Conservation (phyloP, 2,329 filamentous ascomycete species). For the Xylariaceae sp. region DNA sequence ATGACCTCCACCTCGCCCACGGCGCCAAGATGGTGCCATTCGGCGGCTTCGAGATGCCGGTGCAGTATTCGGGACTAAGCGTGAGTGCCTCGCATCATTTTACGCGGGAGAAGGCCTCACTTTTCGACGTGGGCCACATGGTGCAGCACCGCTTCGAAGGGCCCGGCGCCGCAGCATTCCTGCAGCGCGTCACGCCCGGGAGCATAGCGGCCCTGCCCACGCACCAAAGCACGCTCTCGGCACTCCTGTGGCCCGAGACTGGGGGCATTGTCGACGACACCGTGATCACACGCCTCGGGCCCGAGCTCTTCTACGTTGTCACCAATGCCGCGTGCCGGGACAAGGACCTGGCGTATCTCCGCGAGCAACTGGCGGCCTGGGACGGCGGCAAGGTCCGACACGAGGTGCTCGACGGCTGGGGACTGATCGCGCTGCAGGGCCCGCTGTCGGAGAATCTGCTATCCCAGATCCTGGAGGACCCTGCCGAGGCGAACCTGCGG, state of each 20-base stretch:
- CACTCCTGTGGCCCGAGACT: conserved; percentile 76
- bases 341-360: conserved; percentile 83
- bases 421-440: conserved; percentile 88
- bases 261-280: conserved; percentile 96
- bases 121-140: conserved; percentile 98
- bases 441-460: conserved; percentile 77
- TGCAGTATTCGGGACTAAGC: conserved; percentile 80
- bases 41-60: conserved; percentile 89
- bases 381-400: conserved; percentile 67
- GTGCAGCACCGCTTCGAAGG: conserved; percentile 87
- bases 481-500: conserved; percentile 60
- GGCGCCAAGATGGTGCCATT: conserved; percentile 98
- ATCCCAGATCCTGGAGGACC: conserved; percentile 62
- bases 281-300: conserved; percentile 80
- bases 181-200: conserved; percentile 84
- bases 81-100: conserved; percentile 87
- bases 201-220: conserved; percentile 67
- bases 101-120: conserved; percentile 83
- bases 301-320: conserved; percentile 85
- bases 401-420: conserved; percentile 73
- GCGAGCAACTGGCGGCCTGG: conserved; percentile 69
- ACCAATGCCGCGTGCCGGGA: conserved; percentile 92
- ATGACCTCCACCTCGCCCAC: conserved; percentile 76
- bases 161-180: conserved; percentile 77
- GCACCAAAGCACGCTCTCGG: conserved; percentile 82